phyloP scores from a whole-genome alignment of 306 rosid species.

The Glycyrrhiza uralensis region DNA sequence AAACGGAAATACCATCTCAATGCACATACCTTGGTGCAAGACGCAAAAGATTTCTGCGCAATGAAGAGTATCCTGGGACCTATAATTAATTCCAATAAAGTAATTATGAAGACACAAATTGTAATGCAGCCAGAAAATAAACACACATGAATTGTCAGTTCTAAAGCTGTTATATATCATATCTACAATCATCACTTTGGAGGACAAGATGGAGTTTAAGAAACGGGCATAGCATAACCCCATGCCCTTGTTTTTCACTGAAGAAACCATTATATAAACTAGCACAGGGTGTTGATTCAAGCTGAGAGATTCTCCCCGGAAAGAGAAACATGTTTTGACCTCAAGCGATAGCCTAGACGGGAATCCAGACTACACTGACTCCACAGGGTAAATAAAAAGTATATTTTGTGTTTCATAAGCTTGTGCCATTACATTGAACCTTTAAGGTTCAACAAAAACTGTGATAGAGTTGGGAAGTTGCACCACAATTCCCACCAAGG shows the following conservation, averaged over 20 bases:
- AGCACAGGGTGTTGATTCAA: not conserved
- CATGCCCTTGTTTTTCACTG: not conserved
- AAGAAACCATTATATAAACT: not conserved
- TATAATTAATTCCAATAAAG: constrained; percentile 24
- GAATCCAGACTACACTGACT: not conserved
- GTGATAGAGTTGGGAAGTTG: not conserved
- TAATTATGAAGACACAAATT: constrained; percentile 4
- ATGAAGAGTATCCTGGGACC: constrained; percentile 64
- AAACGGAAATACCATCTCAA: not conserved
- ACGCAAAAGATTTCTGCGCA: constrained; percentile 70
- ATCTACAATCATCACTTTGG: not conserved
- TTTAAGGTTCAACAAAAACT: not conserved
- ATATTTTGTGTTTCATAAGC: not conserved
- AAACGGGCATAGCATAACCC: not conserved
- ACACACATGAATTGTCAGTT: not conserved
- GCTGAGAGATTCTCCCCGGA: not conserved
- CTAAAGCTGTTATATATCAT: constrained; percentile 8
- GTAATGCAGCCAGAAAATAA: constrained; percentile 6
- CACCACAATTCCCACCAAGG: not conserved
- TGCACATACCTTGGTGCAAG: constrained; percentile 68
- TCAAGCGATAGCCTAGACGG: not conserved
- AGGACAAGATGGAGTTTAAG: not conserved
- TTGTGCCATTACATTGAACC: not conserved
- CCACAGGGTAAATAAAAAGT: not conserved
- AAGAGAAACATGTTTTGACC: not conserved